phyloP scores from a whole-genome alignment of 1,139 yeast genomes.

The Debaryomyces udenii region DNA sequence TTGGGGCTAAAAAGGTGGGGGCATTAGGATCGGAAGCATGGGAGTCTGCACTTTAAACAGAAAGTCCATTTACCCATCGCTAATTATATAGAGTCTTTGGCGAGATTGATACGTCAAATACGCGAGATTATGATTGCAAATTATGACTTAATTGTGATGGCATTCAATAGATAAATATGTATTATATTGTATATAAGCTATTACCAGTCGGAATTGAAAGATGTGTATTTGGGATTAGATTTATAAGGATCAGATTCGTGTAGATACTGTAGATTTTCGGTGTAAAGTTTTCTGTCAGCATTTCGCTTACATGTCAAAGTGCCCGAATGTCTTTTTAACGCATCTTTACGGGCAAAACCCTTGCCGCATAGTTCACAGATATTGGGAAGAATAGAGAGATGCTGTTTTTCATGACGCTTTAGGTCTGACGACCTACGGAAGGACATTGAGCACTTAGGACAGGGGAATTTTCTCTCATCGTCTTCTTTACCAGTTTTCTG shows the following conservation, averaged over 20 bases:
- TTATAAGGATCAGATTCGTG: constrained; percentile 7
- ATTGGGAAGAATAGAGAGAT: constrained; percentile 61
- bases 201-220: constrained; percentile 1
- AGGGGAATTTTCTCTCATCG: constrained; percentile 39
- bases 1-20: too few relatives aligned
- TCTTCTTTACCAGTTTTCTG: constrained; percentile 5
- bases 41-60: too few relatives aligned
- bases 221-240: background rate
- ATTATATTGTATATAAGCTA: background rate
- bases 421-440: constrained; percentile 66
- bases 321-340: constrained; percentile 70
- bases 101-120: too few relatives aligned
- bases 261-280: constrained; percentile 38
- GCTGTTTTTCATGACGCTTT: constrained; percentile 67
- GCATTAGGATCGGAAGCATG: too few relatives aligned
- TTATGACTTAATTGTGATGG: too few relatives aligned
- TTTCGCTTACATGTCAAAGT: constrained; percentile 75
- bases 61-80: too few relatives aligned
- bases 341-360: constrained; percentile 83
- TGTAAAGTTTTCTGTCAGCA: constrained; percentile 49
- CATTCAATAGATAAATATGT: too few relatives aligned
- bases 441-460: constrained; percentile 54
- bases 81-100: too few relatives aligned
- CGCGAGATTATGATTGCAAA: too few relatives aligned
- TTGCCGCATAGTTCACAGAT: constrained; percentile 75